Evolutionary conservation across 164 flowering plant species (phyloP).

Genomic region (Stephania japonica): DNA sequence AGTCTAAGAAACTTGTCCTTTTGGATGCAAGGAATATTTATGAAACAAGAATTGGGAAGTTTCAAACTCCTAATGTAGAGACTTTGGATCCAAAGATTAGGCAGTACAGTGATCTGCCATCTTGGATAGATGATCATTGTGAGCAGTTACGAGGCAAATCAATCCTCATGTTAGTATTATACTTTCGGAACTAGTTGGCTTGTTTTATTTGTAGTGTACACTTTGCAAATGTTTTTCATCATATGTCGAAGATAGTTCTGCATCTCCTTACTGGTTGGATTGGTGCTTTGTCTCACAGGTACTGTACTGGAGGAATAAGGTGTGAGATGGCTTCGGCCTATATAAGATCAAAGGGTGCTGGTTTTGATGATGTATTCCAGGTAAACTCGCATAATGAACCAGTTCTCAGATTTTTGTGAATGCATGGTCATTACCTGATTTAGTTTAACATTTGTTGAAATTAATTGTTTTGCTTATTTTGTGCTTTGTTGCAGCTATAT

Average conservation of each 20-base stretch:
- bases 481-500: conserved; percentile 51
- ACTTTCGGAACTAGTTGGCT: background rate
- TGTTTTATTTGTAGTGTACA: background rate
- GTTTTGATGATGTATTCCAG: conserved; percentile 91
- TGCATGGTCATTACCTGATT: background rate
- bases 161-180: conserved; percentile 66
- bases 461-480: background rate
- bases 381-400: conserved; percentile 25
- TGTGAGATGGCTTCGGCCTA: conserved; percentile 99
- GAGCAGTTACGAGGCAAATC: conserved; percentile 58
- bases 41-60: conserved; percentile 96
- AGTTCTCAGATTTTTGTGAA: background rate
- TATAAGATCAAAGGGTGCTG: conserved; percentile 82
- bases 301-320: conserved; percentile 97
- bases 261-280: background rate
- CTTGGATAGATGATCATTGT: conserved; percentile 73
- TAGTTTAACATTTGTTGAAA: background rate
- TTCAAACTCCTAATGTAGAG: conserved; percentile 51
- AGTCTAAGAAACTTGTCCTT: conserved; percentile 35
- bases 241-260: background rate
- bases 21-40: conserved; percentile 93
- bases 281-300: conserved; percentile 45
- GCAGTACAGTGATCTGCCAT: conserved; percentile 87
- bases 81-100: conserved; percentile 87
- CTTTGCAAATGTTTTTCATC: too few species aligned